Evolutionary conservation across 208 protist species (phyloP), one percentile per base, ranked within the genome.

Genomic region (Endotrypanum monterogeii): DNA sequence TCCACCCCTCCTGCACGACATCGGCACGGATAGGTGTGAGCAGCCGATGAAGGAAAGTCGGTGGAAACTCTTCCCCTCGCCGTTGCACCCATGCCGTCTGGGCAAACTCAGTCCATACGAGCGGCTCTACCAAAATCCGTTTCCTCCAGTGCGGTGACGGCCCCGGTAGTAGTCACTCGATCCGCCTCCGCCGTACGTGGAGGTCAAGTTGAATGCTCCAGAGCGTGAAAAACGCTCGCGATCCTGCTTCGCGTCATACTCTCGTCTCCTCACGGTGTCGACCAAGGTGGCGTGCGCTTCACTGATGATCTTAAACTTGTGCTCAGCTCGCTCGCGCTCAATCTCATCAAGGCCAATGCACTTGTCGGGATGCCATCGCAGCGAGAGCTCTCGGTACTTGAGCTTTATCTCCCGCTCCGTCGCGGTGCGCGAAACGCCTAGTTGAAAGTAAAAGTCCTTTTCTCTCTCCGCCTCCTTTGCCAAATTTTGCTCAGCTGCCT

Each of bases 301-400:
- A 57, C 85, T 91, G 84, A 98, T 95, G 14, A 94, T 74, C 81
- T 98, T 98, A 76, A 96, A 96, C 73, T 96, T 96, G 68, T 91
- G 89, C 82, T 96, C 94, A 28, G 92, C 90, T 20, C 88, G 80
- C 68, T 82, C 79, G 37, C 87, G 86, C 83, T 96, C 92, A 11
- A 83, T 71, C 3, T 89, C 84, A 55, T 85, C 74, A 41, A 95
- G 74, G 39, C 71, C 78, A 20, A 94, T 86, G 82, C 90, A 94
- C 84, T 98, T 98, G 77, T 98, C 94, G 1, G 94, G 94, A 72
- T 98, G 94, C 90, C 90, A 98, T 7, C 91, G 85, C 28, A 98
- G 84, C 51, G 91, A 96, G 60, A 98, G 86, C 83, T 98, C 92
- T 41, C 89, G 80, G 79, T 95, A 98, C 71, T 92, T 94, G 35